Evolutionary conservation across 441 rosid genomes (phyloP), one percentile per base, ranked within the genome.

Genomic region (Breynia disticha): DNA sequence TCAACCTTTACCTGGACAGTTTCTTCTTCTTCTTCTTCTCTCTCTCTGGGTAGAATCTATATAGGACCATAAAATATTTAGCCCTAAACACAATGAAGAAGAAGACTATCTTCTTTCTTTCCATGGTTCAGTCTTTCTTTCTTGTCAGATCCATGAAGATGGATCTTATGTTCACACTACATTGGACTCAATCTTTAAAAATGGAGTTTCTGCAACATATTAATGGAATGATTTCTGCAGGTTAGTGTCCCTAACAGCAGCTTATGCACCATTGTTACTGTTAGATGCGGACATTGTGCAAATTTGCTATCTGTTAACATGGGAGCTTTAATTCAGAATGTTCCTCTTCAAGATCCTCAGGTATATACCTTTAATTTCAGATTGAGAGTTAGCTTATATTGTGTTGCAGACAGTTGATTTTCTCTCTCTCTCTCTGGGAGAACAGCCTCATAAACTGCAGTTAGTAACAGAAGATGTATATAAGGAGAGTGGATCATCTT

Each of bases 241-340:
- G 98, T 91, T 20, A 84, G 78, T 70, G 98, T 91, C 48, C 98
- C 98, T 62, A 60, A 78, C 70, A 77, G 76, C 68, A 82, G 74
- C 63, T 39, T 84, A 76, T 69, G 59, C 74, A 79, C 73, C 60
- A 66, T 79, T 32, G 98, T 86, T 71, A 91, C 98, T 11, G 97
- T 91, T 18, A 76, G 97, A 72, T 91, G 97, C 62, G 98, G 98
- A 62, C 86, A 88, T 61, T 91, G 98, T 62, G 76, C 86, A 52
- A 91, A 86, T 81, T 60, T 88, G 77, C 82, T 88, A 48, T 78
- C 89, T 41, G 89, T 91, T 32, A 83, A 74, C 77, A 79, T 80
- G 83, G 95, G 77, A 60, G 79, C 72, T 68, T 77, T 84, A 46
- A 70, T 75, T 69, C 95, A 81, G 61, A 50, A 83, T 52, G 22